Evolutionary conservation across 257 asterid genomes (phyloP).

Genomic region (Coffea eugenioides): DNA sequence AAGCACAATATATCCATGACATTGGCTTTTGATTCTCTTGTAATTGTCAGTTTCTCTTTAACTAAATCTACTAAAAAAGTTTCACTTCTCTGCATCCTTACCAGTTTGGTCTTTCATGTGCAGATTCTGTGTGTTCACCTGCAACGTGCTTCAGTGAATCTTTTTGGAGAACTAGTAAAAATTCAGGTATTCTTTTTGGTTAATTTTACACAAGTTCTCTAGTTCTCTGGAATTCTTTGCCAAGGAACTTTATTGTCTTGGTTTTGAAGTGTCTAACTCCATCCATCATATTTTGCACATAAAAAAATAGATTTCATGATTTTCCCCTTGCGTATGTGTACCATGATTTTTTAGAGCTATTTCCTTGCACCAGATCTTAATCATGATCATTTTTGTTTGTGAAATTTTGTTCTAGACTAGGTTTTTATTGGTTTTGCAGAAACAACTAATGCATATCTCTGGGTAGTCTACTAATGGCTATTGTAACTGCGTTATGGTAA

Average conservation of each 20-base stretch:
- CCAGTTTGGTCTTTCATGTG: conserved; percentile 24
- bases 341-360: not conserved
- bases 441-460: not conserved
- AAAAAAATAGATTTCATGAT: not conserved
- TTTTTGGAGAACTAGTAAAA: conserved; percentile 67
- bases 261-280: not conserved
- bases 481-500: not conserved
- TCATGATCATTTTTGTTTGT: too few species aligned
- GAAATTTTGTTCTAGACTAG: not conserved
- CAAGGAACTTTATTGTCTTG: not conserved
- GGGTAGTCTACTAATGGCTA: not conserved
- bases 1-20: not conserved
- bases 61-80: not conserved
- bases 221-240: not conserved
- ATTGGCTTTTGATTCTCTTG: not conserved
- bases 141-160: conserved; percentile 82
- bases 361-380: not conserved
- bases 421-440: not conserved
- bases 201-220: not conserved
- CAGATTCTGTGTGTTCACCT: conserved; percentile 92
- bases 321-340: not conserved
- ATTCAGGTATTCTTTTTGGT: conserved; percentile 51
- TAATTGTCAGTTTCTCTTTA: not conserved
- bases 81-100: conserved; percentile 4
- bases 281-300: too few species aligned